Conservation (phyloP, 805 yeast genomes). For the Nakazawaea peltata region DNA sequence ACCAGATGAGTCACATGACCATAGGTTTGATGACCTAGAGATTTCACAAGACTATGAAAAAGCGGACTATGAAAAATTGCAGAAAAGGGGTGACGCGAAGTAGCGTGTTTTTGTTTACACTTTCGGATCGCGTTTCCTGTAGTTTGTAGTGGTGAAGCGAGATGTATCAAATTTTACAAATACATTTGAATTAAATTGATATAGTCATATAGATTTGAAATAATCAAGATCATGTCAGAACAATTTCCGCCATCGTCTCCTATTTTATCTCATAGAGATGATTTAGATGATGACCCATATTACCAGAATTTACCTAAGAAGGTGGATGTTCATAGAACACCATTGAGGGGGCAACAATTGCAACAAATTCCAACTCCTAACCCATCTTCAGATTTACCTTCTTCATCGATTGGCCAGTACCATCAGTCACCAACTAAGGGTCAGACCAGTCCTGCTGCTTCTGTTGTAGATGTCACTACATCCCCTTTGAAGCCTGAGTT, state of each 20-base stretch:
- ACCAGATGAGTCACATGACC: too few species aligned
- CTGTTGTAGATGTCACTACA: slow-evolving; percentile 1
- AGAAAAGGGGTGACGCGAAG: too few species aligned
- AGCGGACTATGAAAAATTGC: too few species aligned
- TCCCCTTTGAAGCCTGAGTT: slow-evolving; percentile 6
- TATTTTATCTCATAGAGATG: slow-evolving; percentile 12
- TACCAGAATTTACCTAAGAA: slow-evolving; percentile 2
- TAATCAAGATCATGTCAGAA: slow-evolving; percentile 5
- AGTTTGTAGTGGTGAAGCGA: too few species aligned
- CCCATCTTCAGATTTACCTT: slow-evolving; percentile 11
- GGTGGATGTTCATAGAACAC: background rate
- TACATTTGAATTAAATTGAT: too few species aligned
- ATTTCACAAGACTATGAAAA: too few species aligned
- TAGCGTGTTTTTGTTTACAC: too few species aligned
- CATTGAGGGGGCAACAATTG: background rate
- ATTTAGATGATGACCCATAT: background rate
- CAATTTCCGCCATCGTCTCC: slow-evolving; percentile 29
- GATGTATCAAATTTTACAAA: too few species aligned
- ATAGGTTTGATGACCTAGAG: too few species aligned
- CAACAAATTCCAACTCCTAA: slow-evolving; percentile 9
- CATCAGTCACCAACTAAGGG: too few species aligned
- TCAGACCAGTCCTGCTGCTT: background rate
- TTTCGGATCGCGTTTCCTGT: too few species aligned
- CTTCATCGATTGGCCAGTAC: slow-evolving; percentile 1
- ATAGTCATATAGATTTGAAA: too few species aligned